Evolutionary conservation across 768 basidiomycete species (phyloP).

Genomic region (Chalciporus piperatus): DNA sequence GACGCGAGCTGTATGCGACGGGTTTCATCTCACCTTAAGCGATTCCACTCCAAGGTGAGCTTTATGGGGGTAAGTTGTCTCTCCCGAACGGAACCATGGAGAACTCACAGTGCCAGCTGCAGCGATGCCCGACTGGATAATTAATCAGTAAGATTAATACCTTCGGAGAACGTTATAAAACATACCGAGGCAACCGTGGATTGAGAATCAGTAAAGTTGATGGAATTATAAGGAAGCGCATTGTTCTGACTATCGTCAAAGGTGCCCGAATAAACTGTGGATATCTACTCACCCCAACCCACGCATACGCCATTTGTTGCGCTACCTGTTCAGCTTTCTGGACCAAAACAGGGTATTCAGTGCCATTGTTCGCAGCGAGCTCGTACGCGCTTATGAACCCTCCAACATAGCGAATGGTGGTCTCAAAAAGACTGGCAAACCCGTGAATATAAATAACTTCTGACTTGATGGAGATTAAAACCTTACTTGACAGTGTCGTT

Average conservation of each 20-base stretch:
- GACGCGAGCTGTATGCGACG: no score
- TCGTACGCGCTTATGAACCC: slow-evolving; percentile 69
- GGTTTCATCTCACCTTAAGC: slow-evolving; percentile 20
- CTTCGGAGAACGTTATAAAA: not conserved
- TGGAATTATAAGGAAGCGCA: slow-evolving; percentile 34
- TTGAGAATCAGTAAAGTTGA: slow-evolving; percentile 38
- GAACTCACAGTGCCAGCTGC: slow-evolving; percentile 43
- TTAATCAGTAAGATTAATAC: slow-evolving; percentile 16
- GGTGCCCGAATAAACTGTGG: not conserved
- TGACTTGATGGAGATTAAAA: no score
- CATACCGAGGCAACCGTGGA: slow-evolving; percentile 33
- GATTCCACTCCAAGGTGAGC: slow-evolving; percentile 60
- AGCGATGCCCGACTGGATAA: slow-evolving; percentile 43
- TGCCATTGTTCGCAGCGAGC: slow-evolving; percentile 44
- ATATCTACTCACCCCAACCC: slow-evolving; percentile 47
- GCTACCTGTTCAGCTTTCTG: slow-evolving; percentile 61
- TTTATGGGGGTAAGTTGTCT: slow-evolving; percentile 15
- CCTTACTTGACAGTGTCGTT: slow-evolving; percentile 34
- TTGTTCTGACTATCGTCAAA: slow-evolving; percentile 24
- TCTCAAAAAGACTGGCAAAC: slow-evolving; percentile 55
- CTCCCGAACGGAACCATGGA: not conserved
- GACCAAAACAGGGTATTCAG: slow-evolving; percentile 46
- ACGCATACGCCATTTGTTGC: slow-evolving; percentile 62
- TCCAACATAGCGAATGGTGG: slow-evolving; percentile 70
- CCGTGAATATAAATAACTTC: no score